Evolutionary conservation across 441 rosid genomes (phyloP).

Genomic region (Pelargonium citronellum): DNA sequence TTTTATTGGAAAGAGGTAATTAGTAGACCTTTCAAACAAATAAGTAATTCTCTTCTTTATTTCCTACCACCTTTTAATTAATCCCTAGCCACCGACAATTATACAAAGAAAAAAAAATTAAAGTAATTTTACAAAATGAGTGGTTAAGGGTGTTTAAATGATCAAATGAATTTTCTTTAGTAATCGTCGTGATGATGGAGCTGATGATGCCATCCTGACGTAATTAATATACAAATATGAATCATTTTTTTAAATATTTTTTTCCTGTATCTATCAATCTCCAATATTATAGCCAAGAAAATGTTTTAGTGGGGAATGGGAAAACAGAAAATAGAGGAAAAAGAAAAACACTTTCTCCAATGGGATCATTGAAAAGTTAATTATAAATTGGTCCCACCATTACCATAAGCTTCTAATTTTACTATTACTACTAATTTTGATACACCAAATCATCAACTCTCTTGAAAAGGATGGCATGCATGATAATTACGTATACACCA

Average conservation of each 20-base stretch:
- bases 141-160: not conserved
- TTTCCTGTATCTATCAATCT: not conserved
- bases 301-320: not conserved
- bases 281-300: not conserved
- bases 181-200: conserved; percentile 32
- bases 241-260: conserved; percentile 1
- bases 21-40: no score
- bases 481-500: conserved; percentile 55
- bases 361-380: conserved; percentile 27
- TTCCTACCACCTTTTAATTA: no score
- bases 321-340: conserved; percentile 14
- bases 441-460: conserved; percentile 26
- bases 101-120: not conserved
- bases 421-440: conserved; percentile 18
- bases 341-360: conserved; percentile 25
- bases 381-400: conserved; percentile 30
- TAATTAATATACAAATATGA: conserved; percentile 23
- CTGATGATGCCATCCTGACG: conserved; percentile 54
- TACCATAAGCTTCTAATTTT: not conserved
- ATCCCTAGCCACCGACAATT: no score
- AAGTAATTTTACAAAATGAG: no score
- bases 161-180: not conserved
- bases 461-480: conserved; percentile 45
- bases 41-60: no score
- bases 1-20: no score